phyloP scores from a whole-genome alignment of 1,284 basidiomycete species.

The Polyporus tsugae region DNA sequence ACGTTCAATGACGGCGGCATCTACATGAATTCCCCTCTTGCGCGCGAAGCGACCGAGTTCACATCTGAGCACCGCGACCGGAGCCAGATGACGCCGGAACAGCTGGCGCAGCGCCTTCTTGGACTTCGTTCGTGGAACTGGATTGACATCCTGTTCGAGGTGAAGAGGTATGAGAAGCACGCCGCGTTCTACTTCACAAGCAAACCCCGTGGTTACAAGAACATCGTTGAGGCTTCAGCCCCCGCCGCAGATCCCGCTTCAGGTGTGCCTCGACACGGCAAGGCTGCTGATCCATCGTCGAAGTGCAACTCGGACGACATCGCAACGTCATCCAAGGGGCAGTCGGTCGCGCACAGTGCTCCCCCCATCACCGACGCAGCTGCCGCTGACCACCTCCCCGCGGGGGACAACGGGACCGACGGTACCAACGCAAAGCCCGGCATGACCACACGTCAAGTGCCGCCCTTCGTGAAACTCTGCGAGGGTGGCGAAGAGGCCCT shows the following conservation, averaged over 20 bases:
- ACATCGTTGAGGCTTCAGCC: neutral
- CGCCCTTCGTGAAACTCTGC: neutral
- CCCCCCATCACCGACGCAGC: neutral
- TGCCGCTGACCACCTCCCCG: neutral
- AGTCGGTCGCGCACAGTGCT: neutral
- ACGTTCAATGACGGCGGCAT: neutral
- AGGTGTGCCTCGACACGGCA: too few species aligned
- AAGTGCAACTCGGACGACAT: neutral
- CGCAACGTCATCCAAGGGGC: neutral
- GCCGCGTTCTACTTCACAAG: slow-evolving; percentile 1
- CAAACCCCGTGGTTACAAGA: neutral
- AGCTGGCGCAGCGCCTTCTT: neutral
- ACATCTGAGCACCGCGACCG: neutral
- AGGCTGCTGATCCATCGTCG: neutral
- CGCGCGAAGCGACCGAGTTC: neutral
- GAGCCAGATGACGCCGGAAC: too few species aligned
- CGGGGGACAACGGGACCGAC: neutral
- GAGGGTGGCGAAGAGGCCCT: neutral
- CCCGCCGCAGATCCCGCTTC: too few species aligned
- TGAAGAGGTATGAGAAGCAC: neutral
- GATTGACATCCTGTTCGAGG: neutral
- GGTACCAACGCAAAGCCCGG: neutral
- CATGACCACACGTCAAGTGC: neutral
- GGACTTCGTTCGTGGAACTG: neutral
- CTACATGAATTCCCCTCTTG: neutral